phyloP scores from a whole-genome alignment of 495 filamentous ascomycete species.

The Usnea hakonensis region DNA sequence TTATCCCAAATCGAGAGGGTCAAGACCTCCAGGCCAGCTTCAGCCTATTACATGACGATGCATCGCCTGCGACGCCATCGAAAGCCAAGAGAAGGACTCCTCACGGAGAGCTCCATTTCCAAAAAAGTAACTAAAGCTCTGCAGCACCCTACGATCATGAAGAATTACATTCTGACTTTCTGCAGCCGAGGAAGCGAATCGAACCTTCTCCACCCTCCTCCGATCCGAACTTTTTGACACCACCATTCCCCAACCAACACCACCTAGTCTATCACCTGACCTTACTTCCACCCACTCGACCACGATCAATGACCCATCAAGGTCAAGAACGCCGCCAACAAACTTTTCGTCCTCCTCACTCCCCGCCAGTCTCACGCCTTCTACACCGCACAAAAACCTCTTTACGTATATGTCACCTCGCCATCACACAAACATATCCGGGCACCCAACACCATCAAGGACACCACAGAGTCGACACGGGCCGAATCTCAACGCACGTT shows the following conservation, averaged over 20 bases:
- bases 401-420: constrained; percentile 86
- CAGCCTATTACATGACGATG: constrained; percentile 81
- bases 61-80: constrained; percentile 83
- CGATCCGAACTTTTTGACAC: constrained; percentile 85
- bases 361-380: constrained; percentile 69
- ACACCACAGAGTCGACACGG: constrained; percentile 82
- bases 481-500: constrained; percentile 74
- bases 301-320: constrained; percentile 57
- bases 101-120: constrained; percentile 86
- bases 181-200: constrained; percentile 89
- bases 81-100: constrained; percentile 75
- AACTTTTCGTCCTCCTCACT: constrained; percentile 50
- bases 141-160: background rate
- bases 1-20: constrained; percentile 90
- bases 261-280: constrained; percentile 58
- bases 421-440: constrained; percentile 53
- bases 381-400: constrained; percentile 93
- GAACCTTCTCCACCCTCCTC: constrained; percentile 80
- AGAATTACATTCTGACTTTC: constrained; percentile 34
- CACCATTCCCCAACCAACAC: constrained; percentile 74
- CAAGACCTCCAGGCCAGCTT: constrained; percentile 90
- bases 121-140: constrained; percentile 60
- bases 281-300: constrained; percentile 50
- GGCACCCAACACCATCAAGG: constrained; percentile 75
- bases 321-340: constrained; percentile 74